Evolutionary conservation across 1,284 basidiomycete genomes (phyloP), one percentile per base, ranked within the genome.

Genomic region (Uromyces viciae-fabae): DNA sequence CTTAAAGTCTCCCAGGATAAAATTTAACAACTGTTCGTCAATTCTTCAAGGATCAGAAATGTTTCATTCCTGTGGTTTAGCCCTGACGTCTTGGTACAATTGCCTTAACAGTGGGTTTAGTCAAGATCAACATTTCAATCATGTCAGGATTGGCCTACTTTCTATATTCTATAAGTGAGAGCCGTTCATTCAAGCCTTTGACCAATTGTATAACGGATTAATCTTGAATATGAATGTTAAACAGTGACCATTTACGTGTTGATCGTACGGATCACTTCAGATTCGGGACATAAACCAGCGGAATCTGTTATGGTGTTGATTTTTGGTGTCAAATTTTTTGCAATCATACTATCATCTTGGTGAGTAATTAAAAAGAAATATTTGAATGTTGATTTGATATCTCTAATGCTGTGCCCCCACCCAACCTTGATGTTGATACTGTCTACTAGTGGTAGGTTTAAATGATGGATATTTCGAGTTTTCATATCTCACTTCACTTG

Each of bases 201-300:
- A n/a, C n/a, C n/a, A n/a, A n/a, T n/a, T n/a, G n/a, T n/a, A n/a
- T n/a, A 66, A 25, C 64, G 40, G 38, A 66, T 66, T 8, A 1
- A n/a, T n/a, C 19, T 28, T 42, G 33, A 5, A 43, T 15, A 11
- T 3, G 14, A n/a, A 28, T 43, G 28, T 8, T 9, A 9, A 46
- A 22, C 49, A 68, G 66, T 68, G 19, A 43, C 66, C 28, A 46
- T 68, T 28, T 68, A 68, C 66, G 66, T 68, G 25, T 14, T 68
- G n/a, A 3, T 8, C 8, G 40, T 68, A 2, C 11, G 19, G 40
- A 28, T 68, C 49, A 43, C 66, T 3, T 22, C 31, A 28, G 66
- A 68, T 66, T 1, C 5, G 33, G 66, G 66, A 15, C 19, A 46
- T 28, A 1, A n/a, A 25, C 28, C 49, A 22, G 66, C 42, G 11